A percentile compares a stretch with the other conserved stretches of the same genome.
phyloP scores from a whole-genome alignment of 2,329 filamentous ascomycete genomes.

The Talaromyces sp. region DNA sequence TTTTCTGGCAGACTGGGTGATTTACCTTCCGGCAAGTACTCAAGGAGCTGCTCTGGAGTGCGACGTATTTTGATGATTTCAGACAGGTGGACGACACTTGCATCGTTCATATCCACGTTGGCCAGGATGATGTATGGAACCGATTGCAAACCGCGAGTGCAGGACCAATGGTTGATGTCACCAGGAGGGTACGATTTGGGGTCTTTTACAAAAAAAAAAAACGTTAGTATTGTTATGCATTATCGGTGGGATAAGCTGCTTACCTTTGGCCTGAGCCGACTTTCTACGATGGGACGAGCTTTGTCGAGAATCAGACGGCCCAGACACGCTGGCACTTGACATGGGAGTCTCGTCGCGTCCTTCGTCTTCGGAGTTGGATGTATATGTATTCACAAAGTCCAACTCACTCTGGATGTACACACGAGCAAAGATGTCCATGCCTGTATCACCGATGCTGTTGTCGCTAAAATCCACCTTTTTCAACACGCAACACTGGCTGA shows the following conservation, averaged over 20 bases:
- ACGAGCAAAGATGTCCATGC: slow-evolving; percentile 43
- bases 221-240: not conserved
- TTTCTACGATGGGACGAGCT: not conserved
- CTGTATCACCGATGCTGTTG: slow-evolving; percentile 39
- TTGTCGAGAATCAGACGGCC: not conserved
- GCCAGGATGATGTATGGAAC: slow-evolving; percentile 31
- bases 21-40: slow-evolving; percentile 26
- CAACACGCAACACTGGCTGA: slow-evolving; percentile 39
- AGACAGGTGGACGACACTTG: slow-evolving; percentile 24
- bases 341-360: not conserved
- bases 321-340: not conserved
- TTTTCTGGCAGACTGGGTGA: slow-evolving; percentile 17
- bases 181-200: not conserved
- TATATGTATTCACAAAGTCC: slow-evolving; percentile 26
- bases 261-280: not conserved
- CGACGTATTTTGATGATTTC: slow-evolving; percentile 26
- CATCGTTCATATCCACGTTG: slow-evolving; percentile 20
- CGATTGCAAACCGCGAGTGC: slow-evolving; percentile 30
- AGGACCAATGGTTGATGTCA: slow-evolving; percentile 24
- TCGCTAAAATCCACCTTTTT: slow-evolving; percentile 43
- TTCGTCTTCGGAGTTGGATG: slow-evolving; percentile 18
- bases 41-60: slow-evolving; percentile 23
- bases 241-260: not conserved
- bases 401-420: slow-evolving; percentile 37
- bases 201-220: not conserved